Evolutionary conservation across 176 grass and related monocot species (phyloP), one percentile per base, ranked within the genome.

Genomic region (Aechmea fasciata): DNA sequence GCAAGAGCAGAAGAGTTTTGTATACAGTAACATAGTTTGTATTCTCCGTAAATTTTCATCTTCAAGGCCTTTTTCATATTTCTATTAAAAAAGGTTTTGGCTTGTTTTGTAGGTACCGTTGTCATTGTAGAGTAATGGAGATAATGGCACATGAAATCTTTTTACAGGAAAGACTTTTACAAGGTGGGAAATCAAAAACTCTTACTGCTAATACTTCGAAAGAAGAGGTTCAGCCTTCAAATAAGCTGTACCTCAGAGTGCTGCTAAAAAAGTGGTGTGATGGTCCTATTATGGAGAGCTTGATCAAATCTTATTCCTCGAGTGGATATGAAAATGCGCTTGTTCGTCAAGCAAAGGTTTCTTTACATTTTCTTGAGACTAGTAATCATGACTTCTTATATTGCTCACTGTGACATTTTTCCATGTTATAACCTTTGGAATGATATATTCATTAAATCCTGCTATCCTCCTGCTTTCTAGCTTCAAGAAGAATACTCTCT

Each of bases 131-230:
- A 80, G 50, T 92, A 64, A 81, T 97, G 51, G 79, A 90, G 71
- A 90, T 97, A 12, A 85, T 91, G 79, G 83, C 89, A 55, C 68
- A 85, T 77, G 93, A 97, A 67, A 81, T 97, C 51, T 97, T 97
- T 71, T 75, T 97, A 50, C 79, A 81, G 75, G 86, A 83, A 73
- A 90, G 75, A 71, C 49, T 90, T 57, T 62, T 78, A 64, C 77
- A 63, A 69, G 77, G 79, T 64, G 69, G 63, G 52, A 82, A 70
- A 65, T 71, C 75, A 78, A 77, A 41, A 50, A 84, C 74, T 28
- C 51, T 70, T 49, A 47, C 9, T 6, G 53, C 26, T 57, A 48
- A 57, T 67, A 19, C 20, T 75, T 64, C 57, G 9, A 82, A 77
- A 66, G 81, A 57, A 25, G 71, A 73, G 54, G 83, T 78, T 15